A percentile compares a stretch with the other conserved stretches of the same genome.
Evolutionary conservation across 768 basidiomycete species (phyloP).

Genomic region (Lyophyllum shimeji): DNA sequence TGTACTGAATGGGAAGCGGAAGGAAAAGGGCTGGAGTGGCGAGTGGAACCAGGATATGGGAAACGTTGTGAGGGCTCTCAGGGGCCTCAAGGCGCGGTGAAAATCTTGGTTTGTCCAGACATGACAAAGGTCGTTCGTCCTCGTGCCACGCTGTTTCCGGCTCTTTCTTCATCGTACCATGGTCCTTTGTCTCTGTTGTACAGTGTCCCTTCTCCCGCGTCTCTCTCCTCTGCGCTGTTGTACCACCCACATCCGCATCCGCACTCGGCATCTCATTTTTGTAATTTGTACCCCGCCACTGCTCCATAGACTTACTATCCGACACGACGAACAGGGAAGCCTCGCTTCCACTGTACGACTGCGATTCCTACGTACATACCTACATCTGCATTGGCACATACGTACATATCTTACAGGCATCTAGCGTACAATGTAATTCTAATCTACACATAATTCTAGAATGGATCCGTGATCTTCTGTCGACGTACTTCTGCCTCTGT

Average conservation of each 20-base stretch:
- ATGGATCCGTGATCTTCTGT: too few relatives aligned
- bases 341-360: too few relatives aligned
- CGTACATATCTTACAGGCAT: too few relatives aligned
- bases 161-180: not conserved
- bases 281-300: not conserved
- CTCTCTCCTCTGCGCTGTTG: not conserved
- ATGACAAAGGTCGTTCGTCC: not conserved
- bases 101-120: not conserved
- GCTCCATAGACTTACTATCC: too few relatives aligned
- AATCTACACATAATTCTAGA: too few relatives aligned
- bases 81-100: constrained; percentile 18
- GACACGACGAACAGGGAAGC: too few relatives aligned
- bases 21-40: constrained; percentile 30
- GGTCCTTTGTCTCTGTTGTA: not conserved
- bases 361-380: too few relatives aligned
- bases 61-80: constrained; percentile 20
- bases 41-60: constrained; percentile 33
- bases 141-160: not conserved
- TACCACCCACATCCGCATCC: not conserved
- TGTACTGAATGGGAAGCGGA: constrained; percentile 11
- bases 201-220: not conserved
- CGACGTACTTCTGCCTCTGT: too few relatives aligned
- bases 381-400: too few relatives aligned
- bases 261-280: not conserved
- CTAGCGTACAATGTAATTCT: too few relatives aligned